Conservation (phyloP, 148 eudicot species). For the Pouteria glomerata region DNA sequence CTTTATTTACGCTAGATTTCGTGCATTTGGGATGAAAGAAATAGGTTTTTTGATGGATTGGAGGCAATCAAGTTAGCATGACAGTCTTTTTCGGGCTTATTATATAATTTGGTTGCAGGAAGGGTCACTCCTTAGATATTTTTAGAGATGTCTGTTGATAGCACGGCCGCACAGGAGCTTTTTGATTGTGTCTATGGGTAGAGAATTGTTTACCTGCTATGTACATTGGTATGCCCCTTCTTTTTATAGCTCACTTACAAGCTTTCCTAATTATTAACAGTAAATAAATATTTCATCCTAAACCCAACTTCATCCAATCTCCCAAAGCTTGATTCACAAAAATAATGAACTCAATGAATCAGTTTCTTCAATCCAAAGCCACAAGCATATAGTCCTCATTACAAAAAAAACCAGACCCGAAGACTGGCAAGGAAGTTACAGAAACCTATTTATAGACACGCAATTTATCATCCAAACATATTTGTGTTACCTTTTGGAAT, state of each 20-base stretch:
- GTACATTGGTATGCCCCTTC: not conserved
- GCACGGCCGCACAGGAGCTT: not conserved
- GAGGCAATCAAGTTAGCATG: not conserved
- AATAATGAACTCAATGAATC: not conserved
- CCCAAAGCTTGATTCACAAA: not conserved
- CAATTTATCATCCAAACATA: not conserved
- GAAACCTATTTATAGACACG: too few species aligned
- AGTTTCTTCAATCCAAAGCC: not conserved
- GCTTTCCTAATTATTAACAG: not conserved
- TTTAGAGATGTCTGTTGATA: too few species aligned
- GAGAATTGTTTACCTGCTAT: not conserved
- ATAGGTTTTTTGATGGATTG: constrained; percentile 1
- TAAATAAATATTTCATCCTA: not conserved
- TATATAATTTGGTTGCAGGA: not conserved
- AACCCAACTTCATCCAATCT: not conserved
- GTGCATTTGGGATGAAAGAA: not conserved
- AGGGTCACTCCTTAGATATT: not conserved
- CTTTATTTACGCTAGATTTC: not conserved
- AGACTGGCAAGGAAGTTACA: too few species aligned
- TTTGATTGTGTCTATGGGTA: not conserved
- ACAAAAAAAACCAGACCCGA: not conserved
- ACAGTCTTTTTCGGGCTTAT: too few species aligned
- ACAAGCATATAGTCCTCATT: not conserved
- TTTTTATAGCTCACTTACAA: not conserved
- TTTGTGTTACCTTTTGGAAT: constrained; percentile 70